Percentiles rank a stretch among this genome's conserved stretches.
Evolutionary conservation across 805 yeast species (phyloP).

Genomic region (Candida tibetensis): DNA sequence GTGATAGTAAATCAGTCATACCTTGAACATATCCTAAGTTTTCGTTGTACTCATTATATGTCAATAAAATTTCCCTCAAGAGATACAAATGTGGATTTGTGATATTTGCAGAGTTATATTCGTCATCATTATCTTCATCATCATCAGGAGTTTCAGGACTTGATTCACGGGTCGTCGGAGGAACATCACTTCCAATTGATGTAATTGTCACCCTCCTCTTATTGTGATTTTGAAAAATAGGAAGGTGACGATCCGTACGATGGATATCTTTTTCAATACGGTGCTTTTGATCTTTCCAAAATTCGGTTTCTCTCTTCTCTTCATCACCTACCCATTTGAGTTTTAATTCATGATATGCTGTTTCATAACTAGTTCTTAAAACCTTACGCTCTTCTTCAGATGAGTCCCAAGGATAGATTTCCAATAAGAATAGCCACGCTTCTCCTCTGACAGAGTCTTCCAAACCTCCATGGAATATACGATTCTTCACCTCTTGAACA

Average conservation of each 20-base stretch:
- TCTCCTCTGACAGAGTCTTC: conserved; percentile 55
- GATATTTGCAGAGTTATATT: conserved; percentile 62
- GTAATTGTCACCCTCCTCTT: conserved; percentile 31
- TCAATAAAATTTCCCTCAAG: conserved; percentile 74
- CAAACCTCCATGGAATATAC: conserved; percentile 90
- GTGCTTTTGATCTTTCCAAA: conserved; percentile 85
- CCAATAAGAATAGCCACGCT: conserved; percentile 85
- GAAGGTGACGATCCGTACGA: conserved; percentile 80
- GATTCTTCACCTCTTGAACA: conserved; percentile 70
- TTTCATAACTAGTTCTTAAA: conserved; percentile 51
- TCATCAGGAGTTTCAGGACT: conserved; percentile 36
- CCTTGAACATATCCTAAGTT: conserved; percentile 97
- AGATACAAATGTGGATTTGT: conserved; percentile 70
- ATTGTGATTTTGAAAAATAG: conserved; percentile 52
- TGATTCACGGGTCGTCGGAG: conserved; percentile 22
- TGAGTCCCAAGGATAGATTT: conserved; percentile 87
- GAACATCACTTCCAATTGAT: conserved; percentile 20
- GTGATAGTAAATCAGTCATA: conserved; percentile 91
- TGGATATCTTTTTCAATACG: conserved; percentile 92
- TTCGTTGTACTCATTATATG: conserved; percentile 80
- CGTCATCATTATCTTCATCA: conserved; percentile 38
- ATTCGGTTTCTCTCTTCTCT: conserved; percentile 50
- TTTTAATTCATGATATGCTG: conserved; percentile 63
- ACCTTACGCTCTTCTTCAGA: conserved; percentile 64
- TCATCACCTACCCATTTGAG: conserved; percentile 63